Base-by-base conservation (phyloP, 2,329 filamentous ascomycete genomes). In the Fusarium algeriense region DNA sequence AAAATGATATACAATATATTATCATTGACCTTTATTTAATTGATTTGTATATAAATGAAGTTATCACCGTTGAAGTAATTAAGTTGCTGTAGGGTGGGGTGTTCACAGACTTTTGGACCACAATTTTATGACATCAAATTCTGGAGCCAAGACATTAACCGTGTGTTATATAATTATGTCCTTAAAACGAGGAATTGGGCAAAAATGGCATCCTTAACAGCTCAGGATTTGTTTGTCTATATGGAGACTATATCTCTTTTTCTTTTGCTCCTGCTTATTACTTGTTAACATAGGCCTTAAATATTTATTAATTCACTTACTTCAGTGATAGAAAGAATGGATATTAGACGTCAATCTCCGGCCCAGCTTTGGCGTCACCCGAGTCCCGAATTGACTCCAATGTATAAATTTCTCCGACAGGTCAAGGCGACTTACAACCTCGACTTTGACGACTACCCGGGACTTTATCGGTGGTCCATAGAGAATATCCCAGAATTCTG, bases 381-480 rank as follows among this genome's bases (percentile, higher is more conserved):
- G 38, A 81, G 87, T 73, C 92, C 92, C 12, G 80, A 87, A 50
- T 86, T 86, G 40, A 95, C 93, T 11, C 87, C 88, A 59, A 93
- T 95, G 85, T 90, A 88, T 83, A 85, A 85, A 54, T 96, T 96
- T 80, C 86, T 94, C 73, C 84, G 90, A 74, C 84, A 85, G 56
- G 85, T 97, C 71, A 93, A 92, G 80, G 78, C 87, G 67, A 92
- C 91, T 75, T 88, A 94, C 76, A 81, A 83, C 12, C 80, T 94
- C 59, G 78, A 84, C 23, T 84, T 96, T 53, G 79, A 85, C n/a
- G 89, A 85, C 68, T 97, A 97, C 77, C 83, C 90, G n/a, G 89
- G 89, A 19, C 86, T 98, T 13, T 92, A 95, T 83, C 83, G 87
- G 78, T 98, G 95, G 95, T 97, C 94, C 71, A 87, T 96, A 69